These are phyloP conservation scores for Phytophthora citricola DNA, from an alignment of 352 stramenopile species.

Conservation along the genomic window DNA sequence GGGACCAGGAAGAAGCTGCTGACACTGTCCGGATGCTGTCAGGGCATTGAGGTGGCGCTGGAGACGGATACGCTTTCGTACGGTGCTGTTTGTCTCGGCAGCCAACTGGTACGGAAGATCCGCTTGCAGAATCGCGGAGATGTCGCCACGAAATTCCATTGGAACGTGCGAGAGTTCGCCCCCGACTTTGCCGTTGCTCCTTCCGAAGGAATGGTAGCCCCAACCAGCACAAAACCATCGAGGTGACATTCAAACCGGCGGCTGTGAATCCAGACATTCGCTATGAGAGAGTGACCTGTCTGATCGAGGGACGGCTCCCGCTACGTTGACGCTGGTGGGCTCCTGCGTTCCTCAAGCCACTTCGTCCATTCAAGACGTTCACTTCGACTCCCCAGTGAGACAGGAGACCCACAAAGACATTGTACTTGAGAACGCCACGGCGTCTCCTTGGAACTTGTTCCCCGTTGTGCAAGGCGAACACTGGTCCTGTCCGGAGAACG, in stretches of 20 bases:
- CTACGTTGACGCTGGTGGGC: conserved; percentile 82
- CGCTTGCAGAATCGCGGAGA: conserved; percentile 93
- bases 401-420: conserved; percentile 66
- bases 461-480: conserved; percentile 89
- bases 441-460: conserved; percentile 85
- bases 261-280: conserved; percentile 87
- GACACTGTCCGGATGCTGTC: conserved; percentile 84
- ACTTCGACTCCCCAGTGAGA: conserved; percentile 88
- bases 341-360: conserved; percentile 88
- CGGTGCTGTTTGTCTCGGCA: conserved; percentile 89
- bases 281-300: conserved; percentile 80
- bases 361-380: conserved; percentile 88
- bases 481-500: conserved; percentile 85
- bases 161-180: conserved; percentile 76
- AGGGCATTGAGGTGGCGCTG: conserved; percentile 91
- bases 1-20: conserved; percentile 80
- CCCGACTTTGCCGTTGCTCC: conserved; percentile 87
- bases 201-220: conserved; percentile 83
- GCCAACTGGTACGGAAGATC: conserved; percentile 83
- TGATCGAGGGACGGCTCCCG: conserved; percentile 63
- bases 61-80: conserved; percentile 92
- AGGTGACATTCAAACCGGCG: conserved; percentile 90
- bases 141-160: conserved; percentile 89
- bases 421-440: conserved; percentile 83
- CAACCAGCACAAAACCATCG: conserved; percentile 88